Evolutionary conservation across 306 rosid genomes (phyloP).

Genomic region (Astragalus membranaceus): DNA sequence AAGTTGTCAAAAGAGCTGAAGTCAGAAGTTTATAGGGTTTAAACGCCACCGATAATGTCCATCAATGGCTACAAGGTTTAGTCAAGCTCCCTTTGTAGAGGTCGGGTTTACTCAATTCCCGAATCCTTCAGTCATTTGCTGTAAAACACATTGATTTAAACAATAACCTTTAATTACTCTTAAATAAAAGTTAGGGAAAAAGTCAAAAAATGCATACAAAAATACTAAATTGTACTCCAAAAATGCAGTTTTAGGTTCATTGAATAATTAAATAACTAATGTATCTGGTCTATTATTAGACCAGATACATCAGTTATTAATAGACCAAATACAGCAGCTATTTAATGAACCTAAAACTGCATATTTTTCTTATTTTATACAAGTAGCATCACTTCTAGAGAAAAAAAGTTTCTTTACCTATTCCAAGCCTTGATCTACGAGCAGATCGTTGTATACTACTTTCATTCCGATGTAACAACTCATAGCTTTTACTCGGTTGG

Average conservation of each 20-base stretch:
- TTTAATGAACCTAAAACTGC: no score
- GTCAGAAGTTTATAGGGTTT: constrained; percentile 18
- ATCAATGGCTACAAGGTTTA: constrained; percentile 3
- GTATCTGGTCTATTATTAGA: no score
- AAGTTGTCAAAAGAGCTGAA: constrained; percentile 9
- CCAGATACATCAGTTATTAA: no score
- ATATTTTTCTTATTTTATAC: not conserved
- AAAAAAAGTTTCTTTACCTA: constrained; percentile 40
- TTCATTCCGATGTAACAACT: constrained; percentile 44
- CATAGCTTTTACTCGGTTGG: constrained; percentile 36
- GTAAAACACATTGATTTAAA: constrained; percentile 24
- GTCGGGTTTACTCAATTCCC: not conserved
- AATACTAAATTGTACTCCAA: not conserved
- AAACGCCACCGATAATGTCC: not conserved
- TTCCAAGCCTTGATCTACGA: constrained; percentile 66
- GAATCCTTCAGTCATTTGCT: constrained; percentile 25
- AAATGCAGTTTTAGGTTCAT: no score
- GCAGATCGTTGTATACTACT: constrained; percentile 33
- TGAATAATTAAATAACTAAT: no score
- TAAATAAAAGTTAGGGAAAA: not conserved
- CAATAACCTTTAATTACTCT: not conserved
- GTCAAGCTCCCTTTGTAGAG: constrained; percentile 3
- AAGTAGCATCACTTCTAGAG: not conserved
- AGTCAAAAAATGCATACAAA: not conserved
- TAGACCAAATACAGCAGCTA: no score